Evolutionary conservation across 495 filamentous ascomycete genomes (phyloP).

Genomic region (Penicillium atrosanguineum): DNA sequence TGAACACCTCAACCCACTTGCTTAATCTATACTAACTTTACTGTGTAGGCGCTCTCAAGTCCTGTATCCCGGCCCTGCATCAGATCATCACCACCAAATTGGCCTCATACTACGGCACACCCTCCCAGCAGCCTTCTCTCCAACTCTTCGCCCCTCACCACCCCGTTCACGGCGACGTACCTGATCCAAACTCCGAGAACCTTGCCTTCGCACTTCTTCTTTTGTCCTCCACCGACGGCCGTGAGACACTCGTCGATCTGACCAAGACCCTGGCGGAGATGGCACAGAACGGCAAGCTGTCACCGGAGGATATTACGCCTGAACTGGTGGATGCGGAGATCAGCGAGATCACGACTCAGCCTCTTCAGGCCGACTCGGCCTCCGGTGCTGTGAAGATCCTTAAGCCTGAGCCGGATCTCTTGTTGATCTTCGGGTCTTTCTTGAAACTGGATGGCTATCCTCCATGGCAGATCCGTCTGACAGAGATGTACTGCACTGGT

Average conservation of each 20-base stretch:
- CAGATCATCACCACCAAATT: constrained; percentile 69
- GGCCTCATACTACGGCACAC: constrained; percentile 73
- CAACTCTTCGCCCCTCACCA: constrained; percentile 75
- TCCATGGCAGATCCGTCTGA: constrained; percentile 91
- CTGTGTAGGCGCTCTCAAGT: constrained; percentile 74
- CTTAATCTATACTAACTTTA: not conserved
- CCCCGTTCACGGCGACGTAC: constrained; percentile 28
- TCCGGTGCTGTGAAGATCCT: constrained; percentile 6
- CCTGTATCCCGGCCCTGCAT: constrained; percentile 74
- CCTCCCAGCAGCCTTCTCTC: constrained; percentile 59
- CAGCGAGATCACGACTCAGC: constrained; percentile 52
- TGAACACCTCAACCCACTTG: constrained; percentile 2
- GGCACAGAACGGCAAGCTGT: constrained; percentile 84
- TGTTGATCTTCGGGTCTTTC: constrained; percentile 79
- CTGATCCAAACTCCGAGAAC: constrained; percentile 20
- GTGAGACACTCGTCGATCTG: constrained; percentile 89
- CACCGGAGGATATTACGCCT: constrained; percentile 70
- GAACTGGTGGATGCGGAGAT: constrained; percentile 92
- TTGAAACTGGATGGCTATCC: constrained; percentile 88
- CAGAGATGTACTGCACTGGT: constrained; percentile 77
- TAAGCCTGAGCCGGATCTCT: constrained; percentile 75
- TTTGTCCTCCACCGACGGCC: constrained; percentile 82
- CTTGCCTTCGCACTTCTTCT: constrained; percentile 77
- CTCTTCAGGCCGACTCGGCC: constrained; percentile 18
- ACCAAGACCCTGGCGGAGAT: constrained; percentile 94